Evolutionary conservation across 2,329 filamentous ascomycete genomes (phyloP).

Genomic region (Colletotrichum sp.): DNA sequence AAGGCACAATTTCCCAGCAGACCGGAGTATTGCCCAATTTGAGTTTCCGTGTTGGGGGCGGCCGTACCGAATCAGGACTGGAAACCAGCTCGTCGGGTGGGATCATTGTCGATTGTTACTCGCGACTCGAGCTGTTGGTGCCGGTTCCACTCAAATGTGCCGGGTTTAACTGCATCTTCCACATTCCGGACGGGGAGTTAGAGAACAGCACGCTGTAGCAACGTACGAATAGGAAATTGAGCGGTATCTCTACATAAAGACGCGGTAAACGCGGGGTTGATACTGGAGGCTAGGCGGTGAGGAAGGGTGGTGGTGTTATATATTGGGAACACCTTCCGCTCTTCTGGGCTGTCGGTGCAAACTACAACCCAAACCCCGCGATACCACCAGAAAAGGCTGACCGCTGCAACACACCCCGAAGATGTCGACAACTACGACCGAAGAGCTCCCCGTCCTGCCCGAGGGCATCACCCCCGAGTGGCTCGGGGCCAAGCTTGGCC

Average conservation of each 20-base stretch:
- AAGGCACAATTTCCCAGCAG: neutral
- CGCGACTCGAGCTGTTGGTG: neutral
- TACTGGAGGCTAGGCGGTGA: neutral
- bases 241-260: neutral
- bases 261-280: neutral
- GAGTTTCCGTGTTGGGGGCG: neutral
- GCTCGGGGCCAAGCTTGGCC: slow-evolving; percentile 20
- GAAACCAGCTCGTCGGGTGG: neutral
- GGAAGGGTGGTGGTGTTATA: neutral
- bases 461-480: slow-evolving; percentile 27
- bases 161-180: neutral
- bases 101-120: neutral
- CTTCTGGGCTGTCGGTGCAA: neutral
- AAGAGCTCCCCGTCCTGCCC: slow-evolving; percentile 26
- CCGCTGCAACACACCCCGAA: neutral
- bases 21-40: neutral
- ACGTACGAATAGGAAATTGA: neutral
- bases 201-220: neutral
- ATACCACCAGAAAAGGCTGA: neutral
- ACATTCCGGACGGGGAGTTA: neutral
- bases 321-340: neutral
- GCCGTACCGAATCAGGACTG: neutral
- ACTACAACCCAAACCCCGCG: neutral
- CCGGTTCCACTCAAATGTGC: neutral
- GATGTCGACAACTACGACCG: neutral